Evolutionary conservation across 176 grass and related monocot species (phyloP).

Genomic region (Oryza glumipatula): DNA sequence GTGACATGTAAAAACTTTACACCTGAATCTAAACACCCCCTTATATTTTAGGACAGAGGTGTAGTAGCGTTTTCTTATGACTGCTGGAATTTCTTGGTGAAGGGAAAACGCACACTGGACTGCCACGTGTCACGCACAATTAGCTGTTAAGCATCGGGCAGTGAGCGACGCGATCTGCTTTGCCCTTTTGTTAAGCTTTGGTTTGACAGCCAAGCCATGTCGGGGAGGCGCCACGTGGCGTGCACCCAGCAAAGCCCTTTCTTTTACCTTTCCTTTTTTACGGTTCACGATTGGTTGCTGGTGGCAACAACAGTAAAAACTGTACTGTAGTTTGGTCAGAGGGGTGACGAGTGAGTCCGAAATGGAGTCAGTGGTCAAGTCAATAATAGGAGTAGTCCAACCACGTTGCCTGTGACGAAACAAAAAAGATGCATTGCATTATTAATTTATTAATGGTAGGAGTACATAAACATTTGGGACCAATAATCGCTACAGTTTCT

Average conservation of each 20-base stretch:
- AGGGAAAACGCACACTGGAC: background rate
- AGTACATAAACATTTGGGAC: background rate
- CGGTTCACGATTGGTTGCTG: background rate
- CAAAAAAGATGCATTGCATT: background rate
- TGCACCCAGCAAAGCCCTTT: background rate
- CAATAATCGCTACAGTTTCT: constrained; percentile 40
- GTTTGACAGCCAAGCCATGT: background rate
- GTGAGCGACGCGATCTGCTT: background rate
- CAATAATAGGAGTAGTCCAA: constrained; percentile 31
- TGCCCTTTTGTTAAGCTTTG: background rate
- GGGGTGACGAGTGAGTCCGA: background rate
- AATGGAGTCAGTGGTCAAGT: constrained; percentile 14
- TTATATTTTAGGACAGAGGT: no score
- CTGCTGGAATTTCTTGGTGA: background rate
- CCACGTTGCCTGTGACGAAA: background rate
- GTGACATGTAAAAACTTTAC: no score
- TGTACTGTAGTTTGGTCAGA: background rate
- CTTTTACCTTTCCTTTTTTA: background rate
- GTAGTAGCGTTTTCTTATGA: no score
- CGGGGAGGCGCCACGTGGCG: constrained; percentile 6
- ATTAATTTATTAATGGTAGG: no score
- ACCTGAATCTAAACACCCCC: no score
- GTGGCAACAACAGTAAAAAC: constrained; percentile 22
- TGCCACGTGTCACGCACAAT: constrained; percentile 20
- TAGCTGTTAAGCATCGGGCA: background rate